Evolutionary conservation across 176 grass and related monocot genomes (phyloP).

Genomic region (Bromus sterilis): DNA sequence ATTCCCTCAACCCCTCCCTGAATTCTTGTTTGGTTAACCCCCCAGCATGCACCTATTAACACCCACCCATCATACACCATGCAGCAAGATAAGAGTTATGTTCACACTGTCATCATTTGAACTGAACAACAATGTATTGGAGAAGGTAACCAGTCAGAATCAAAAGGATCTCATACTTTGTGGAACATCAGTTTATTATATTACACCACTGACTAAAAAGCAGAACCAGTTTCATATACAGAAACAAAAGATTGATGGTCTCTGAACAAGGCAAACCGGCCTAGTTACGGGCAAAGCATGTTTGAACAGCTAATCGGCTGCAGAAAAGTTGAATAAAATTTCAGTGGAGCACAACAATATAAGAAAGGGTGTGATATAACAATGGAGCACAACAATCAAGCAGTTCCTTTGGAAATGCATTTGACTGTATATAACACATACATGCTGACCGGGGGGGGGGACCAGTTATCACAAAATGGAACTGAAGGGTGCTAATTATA

Average conservation of each 20-base stretch:
- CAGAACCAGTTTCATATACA: neutral
- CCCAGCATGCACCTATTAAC: no score
- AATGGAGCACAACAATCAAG: no score
- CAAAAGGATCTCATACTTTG: neutral
- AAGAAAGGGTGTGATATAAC: neutral
- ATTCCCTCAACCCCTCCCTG: no score
- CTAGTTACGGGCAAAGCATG: constrained; percentile 20
- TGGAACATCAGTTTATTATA: constrained; percentile 39
- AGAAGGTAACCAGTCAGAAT: constrained; percentile 5
- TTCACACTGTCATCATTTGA: neutral
- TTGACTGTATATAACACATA: no score
- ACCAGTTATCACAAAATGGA: neutral
- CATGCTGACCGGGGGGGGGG: no score
- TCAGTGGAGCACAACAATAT: neutral
- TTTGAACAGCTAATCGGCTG: constrained; percentile 32
- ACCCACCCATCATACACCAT: neutral
- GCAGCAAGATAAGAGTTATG: neutral
- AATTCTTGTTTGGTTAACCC: no score
- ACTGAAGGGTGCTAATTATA: neutral
- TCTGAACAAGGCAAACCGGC: constrained; percentile 5
- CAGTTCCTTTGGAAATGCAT: neutral
- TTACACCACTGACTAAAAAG: neutral
- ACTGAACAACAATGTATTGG: neutral
- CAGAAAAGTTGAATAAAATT: constrained; percentile 6
- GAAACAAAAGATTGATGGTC: neutral